phyloP scores from a whole-genome alignment of 345 rosid species.

The Brassica incana region DNA sequence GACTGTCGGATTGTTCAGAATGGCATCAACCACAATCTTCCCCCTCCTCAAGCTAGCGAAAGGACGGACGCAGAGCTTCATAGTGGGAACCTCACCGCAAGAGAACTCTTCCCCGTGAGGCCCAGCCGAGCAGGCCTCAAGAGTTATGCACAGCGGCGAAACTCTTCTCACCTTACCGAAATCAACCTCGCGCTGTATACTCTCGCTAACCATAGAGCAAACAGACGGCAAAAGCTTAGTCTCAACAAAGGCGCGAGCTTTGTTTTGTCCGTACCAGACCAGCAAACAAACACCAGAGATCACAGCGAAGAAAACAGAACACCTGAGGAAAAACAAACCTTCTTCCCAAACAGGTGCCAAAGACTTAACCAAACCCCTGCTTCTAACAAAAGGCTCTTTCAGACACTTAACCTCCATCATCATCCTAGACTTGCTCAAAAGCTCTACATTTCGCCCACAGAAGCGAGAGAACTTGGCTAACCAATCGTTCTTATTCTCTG shows the following conservation, averaged over 20 bases:
- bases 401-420: slow-evolving; percentile 53
- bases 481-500: slow-evolving; percentile 70
- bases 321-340: slow-evolving; percentile 77
- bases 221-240: slow-evolving; percentile 82
- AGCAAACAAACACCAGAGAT: slow-evolving; percentile 83
- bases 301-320: slow-evolving; percentile 68
- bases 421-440: slow-evolving; percentile 64
- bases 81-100: slow-evolving; percentile 79
- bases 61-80: slow-evolving; percentile 79
- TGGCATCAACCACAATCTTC: slow-evolving; percentile 84
- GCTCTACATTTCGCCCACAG: slow-evolving; percentile 64
- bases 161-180: slow-evolving; percentile 80
- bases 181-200: slow-evolving; percentile 76
- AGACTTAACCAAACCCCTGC: slow-evolving; percentile 63
- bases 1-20: slow-evolving; percentile 67
- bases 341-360: slow-evolving; percentile 69
- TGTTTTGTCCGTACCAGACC: slow-evolving; percentile 85
- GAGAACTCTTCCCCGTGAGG: slow-evolving; percentile 84
- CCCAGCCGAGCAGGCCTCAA: slow-evolving; percentile 79
- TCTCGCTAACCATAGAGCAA: slow-evolving; percentile 74
- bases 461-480: slow-evolving; percentile 68
- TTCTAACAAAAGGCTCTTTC: slow-evolving; percentile 59
- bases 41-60: slow-evolving; percentile 90
- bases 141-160: slow-evolving; percentile 78
- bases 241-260: slow-evolving; percentile 70